These are phyloP conservation scores for Cordyceps fumosorosea DNA, from an alignment of 2,329 filamentous ascomycete genomes.

Conservation along the genomic window DNA sequence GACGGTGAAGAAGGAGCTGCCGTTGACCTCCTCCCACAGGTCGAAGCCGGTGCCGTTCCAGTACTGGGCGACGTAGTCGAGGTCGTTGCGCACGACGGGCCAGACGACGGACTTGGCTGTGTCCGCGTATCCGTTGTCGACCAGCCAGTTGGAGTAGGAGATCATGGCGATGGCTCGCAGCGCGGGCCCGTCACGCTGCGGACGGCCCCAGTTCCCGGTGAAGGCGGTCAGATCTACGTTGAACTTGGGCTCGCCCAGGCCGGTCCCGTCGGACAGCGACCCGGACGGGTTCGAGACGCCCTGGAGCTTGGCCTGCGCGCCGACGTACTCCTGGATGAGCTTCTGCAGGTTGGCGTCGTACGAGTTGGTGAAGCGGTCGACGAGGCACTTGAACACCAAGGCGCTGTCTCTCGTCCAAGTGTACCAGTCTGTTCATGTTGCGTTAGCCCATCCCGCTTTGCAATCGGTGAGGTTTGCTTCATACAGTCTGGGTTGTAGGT, in stretches of 20 bases:
- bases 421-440: slow-evolving; percentile 54
- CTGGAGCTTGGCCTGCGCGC: slow-evolving; percentile 60
- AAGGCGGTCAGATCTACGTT: slow-evolving; percentile 57
- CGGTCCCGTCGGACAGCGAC: slow-evolving; percentile 40
- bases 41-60: slow-evolving; percentile 64
- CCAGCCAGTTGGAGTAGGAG: slow-evolving; percentile 64
- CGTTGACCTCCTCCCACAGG: slow-evolving; percentile 75
- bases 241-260: slow-evolving; percentile 69
- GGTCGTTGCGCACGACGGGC: slow-evolving; percentile 70
- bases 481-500: slow-evolving; percentile 49
- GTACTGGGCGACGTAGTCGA: slow-evolving; percentile 68
- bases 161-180: slow-evolving; percentile 69
- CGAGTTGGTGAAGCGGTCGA: slow-evolving; percentile 56
- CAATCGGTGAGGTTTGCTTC: slow-evolving; percentile 15
- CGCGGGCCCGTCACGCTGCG: slow-evolving; percentile 73
- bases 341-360: slow-evolving; percentile 53
- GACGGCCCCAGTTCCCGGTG: slow-evolving; percentile 67
- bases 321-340: slow-evolving; percentile 62
- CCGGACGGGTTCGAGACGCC: slow-evolving; percentile 64
- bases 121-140: slow-evolving; percentile 56
- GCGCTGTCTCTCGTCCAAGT: slow-evolving; percentile 74
- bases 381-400: slow-evolving; percentile 60
- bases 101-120: slow-evolving; percentile 54
- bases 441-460: background rate
- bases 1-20: slow-evolving; percentile 74